phyloP scores from a whole-genome alignment of 306 rosid species.

The Albizia julibrissin region DNA sequence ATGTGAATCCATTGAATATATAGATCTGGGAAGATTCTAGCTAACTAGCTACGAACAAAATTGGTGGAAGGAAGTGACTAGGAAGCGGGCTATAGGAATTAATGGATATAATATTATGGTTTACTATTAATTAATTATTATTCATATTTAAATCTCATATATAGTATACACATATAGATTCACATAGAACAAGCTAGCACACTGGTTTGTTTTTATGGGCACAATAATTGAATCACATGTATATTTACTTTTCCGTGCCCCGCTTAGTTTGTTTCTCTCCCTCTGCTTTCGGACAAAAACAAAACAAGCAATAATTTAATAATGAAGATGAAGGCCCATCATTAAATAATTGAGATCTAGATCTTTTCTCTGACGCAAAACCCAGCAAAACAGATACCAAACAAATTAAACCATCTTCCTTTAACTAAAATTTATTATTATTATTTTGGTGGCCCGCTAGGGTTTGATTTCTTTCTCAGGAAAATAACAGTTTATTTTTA shows the following conservation, averaged over 20 bases:
- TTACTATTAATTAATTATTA: conserved; percentile 2
- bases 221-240: conserved; percentile 40
- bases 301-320: conserved; percentile 26
- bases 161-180: neutral
- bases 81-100: neutral
- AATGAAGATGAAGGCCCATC: neutral
- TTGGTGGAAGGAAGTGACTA: conserved; percentile 13
- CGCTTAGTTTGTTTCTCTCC: neutral
- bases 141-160: neutral
- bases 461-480: neutral
- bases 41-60: neutral
- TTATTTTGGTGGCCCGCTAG: neutral
- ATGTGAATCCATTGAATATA: conserved; percentile 13
- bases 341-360: conserved; percentile 37
- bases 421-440: neutral
- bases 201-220: conserved; percentile 27
- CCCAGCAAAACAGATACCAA: conserved; percentile 32
- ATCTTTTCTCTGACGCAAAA: conserved; percentile 34
- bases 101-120: neutral
- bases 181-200: conserved; percentile 19
- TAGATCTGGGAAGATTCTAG: neutral
- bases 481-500: too few relatives aligned
- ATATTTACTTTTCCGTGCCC: neutral
- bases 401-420: conserved; percentile 11
- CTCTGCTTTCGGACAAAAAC: neutral